Evolutionary conservation across 345 rosid genomes (phyloP), one percentile per base, ranked within the genome.

Genomic region (Linum tenue): DNA sequence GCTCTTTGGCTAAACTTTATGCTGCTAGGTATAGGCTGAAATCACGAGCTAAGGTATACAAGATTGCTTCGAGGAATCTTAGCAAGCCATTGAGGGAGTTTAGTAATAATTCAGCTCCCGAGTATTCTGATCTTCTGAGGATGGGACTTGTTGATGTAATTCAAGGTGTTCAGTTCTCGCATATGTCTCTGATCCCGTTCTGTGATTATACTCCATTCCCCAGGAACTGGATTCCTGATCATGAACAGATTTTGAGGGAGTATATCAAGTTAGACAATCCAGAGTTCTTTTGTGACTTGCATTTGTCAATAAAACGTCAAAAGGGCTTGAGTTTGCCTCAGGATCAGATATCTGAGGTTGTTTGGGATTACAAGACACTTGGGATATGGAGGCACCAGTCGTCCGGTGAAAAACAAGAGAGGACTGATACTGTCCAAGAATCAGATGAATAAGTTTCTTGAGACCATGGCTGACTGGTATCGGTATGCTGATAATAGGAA

Each of bases 391-490:
- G 85, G 16, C 41, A 74, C 60, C 67, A 37, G 36, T 56, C 38
- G 56, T 4, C n/a, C n/a, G 40, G 66, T 14, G 55, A 55, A 61
- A 65, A 69, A 22, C 56, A 65, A 39, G 48, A 17, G 10, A 37
- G 56, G 31, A 22, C 31, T 0, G 31, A 22, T 22, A 22, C 31
- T 22, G 31, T 22, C 31, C 31, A 22, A 22, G 31, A 22, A 22
- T 15, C 99, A 90, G 77, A 90, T 94, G 99, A 94, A 94, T 72
- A 94, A 90, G 81, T 86, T 90, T 76, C 96, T 94, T 56, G 97
- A 90, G 79, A 88, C 97, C 60, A 81, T 90, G 89, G 99, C 99
- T 71, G 97, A 94, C 72, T 94, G 99, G 96, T 94, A 90, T 63
- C 79, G 78, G 70, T 90, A 83, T 70, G 97, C 97, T 39, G 99